Evolutionary conservation across 2,329 filamentous ascomycete species (phyloP), one percentile per base, ranked within the genome.

Genomic region (Sarocladium strictum): DNA sequence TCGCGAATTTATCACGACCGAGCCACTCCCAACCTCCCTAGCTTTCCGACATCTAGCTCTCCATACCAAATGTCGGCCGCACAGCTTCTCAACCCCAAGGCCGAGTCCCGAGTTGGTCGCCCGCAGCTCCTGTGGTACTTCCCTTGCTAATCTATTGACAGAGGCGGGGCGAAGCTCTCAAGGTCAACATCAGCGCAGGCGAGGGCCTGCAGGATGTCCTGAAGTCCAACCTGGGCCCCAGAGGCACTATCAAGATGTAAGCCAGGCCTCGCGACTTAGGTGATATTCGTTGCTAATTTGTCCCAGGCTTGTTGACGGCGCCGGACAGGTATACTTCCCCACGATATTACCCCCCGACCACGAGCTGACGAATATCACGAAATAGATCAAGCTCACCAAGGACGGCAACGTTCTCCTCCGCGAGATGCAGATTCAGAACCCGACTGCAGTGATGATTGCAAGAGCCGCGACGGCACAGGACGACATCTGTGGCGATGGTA

Each of bases 11-110:
- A n/a, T 33, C 47, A 4, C 47, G 47, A 51, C 47, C 27, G 47
- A 51, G 47, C 47, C 12, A 11, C 17, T 35, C 27, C 47, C 47
- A 29, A 35, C 47, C 23, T 11, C 29, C 14, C 9, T 23, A 33
- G 29, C 29, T 23, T 32, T 35, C 47, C 47, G 47, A 51, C 47
- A 51, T 51, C 47, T 29, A 33, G 33, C 47, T 2, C 2, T 21
- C 12, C n/a, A 29, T 27, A 7, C 32, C 70, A 58, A 53, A 97
- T 97, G 94, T 97, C 92, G 76, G 94, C 94, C 64, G 92, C 94
- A 68, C 93, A 97, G 78, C 86, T 99, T 67, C 87, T 99, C 62
- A 99, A 99, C 75, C 94, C 94, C 59, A 99, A 99, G 80, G 94
- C 94, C 67, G 94, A 99, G 79, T 97, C 92, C 65, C 86, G 94